Evolutionary conservation across 73 alveolate genomes (phyloP).

Genomic region (Halteria grandinella): DNA sequence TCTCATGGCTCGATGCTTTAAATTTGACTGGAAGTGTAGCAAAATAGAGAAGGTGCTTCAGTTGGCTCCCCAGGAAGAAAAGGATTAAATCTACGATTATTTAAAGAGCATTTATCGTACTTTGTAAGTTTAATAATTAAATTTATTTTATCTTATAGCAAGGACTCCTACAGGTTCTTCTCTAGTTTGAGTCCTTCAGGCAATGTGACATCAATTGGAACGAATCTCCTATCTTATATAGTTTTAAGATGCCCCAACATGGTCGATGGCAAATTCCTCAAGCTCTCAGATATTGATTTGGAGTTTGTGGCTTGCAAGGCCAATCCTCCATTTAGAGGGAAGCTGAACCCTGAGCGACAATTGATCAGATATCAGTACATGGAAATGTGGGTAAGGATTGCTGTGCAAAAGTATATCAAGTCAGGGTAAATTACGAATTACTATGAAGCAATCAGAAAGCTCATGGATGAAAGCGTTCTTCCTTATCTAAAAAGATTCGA

Average conservation of each 20-base stretch:
- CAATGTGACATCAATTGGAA: slow-evolving; percentile 56
- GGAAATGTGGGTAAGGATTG: slow-evolving; percentile 76
- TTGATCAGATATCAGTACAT: slow-evolving; percentile 77
- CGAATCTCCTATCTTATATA: slow-evolving; percentile 34
- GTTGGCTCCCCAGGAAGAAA: slow-evolving; percentile 43
- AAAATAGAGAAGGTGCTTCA: slow-evolving; percentile 58
- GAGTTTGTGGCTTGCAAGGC: slow-evolving; percentile 63
- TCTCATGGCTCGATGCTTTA: no score
- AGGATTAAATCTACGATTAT: slow-evolving; percentile 39
- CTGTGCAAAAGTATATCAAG: slow-evolving; percentile 59
- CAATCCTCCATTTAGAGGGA: slow-evolving; percentile 1
- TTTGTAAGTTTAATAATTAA: slow-evolving; percentile 48
- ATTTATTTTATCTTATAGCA: slow-evolving; percentile 2
- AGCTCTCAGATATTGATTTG: slow-evolving; percentile 58
- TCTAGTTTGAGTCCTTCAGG: slow-evolving; percentile 59
- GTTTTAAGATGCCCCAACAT: background rate
- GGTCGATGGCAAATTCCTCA: slow-evolving; percentile 46
- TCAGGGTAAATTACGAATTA: slow-evolving; percentile 44
- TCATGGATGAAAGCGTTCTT: slow-evolving; percentile 65
- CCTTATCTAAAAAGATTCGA: slow-evolving; percentile 49
- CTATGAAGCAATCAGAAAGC: slow-evolving; percentile 69
- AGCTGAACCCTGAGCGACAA: slow-evolving; percentile 67
- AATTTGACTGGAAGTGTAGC: slow-evolving; percentile 77
- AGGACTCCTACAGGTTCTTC: slow-evolving; percentile 49
- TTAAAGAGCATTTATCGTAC: slow-evolving; percentile 48